Conservation (phyloP, 257 asterid genomes). For the Verbascum thapsus region DNA sequence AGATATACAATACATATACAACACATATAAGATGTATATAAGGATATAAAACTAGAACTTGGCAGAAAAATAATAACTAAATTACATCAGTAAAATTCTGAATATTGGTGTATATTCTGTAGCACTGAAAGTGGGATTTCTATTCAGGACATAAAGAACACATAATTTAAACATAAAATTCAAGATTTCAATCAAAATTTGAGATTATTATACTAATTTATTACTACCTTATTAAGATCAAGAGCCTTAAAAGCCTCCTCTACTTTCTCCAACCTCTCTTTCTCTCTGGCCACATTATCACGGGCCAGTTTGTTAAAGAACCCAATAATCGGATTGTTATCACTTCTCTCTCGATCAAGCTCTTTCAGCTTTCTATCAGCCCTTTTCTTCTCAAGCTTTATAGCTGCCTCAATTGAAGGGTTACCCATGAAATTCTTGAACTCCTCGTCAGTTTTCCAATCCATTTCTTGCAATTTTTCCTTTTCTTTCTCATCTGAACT, state of each 20-base stretch:
- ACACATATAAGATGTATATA: no score
- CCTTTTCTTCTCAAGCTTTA: constrained; percentile 91
- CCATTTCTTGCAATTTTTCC: constrained; percentile 75
- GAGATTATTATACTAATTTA: neutral
- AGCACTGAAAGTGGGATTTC: no score
- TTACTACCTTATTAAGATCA: constrained; percentile 82
- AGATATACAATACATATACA: no score
- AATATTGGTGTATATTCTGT: no score
- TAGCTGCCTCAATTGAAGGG: constrained; percentile 95
- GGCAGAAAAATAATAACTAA: no score
- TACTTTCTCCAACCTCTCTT: constrained; percentile 74
- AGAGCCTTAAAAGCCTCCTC: constrained; percentile 86
- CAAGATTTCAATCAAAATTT: neutral
- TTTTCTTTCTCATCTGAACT: constrained; percentile 39
- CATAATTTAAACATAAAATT: neutral
- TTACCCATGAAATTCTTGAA: constrained; percentile 95
- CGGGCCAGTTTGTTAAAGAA: constrained; percentile 61
- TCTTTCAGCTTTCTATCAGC: constrained; percentile 82
- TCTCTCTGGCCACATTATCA: constrained; percentile 68
- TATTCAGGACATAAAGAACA: no score
- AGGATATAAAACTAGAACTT: no score
- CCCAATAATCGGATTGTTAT: constrained; percentile 61
- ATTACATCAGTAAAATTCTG: no score
- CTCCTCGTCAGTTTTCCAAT: constrained; percentile 87
- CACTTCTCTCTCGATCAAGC: constrained; percentile 68